Evolutionary conservation across 2,329 filamentous ascomycete genomes (phyloP).

Genomic region (Colletotrichum plurivorum): DNA sequence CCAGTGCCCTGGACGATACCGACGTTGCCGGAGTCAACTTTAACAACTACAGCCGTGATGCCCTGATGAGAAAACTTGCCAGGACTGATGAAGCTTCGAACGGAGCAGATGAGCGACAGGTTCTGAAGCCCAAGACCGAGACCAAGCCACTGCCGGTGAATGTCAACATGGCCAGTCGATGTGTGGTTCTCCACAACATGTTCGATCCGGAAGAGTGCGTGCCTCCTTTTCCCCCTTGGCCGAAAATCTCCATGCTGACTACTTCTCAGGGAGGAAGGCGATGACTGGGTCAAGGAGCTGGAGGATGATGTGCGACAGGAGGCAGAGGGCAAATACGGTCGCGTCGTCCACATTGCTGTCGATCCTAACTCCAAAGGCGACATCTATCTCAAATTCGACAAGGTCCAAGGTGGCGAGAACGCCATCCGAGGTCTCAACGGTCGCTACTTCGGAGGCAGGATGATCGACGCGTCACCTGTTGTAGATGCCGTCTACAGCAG

Average conservation of each 20-base stretch:
- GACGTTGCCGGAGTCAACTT: constrained; percentile 99
- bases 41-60: constrained; percentile 98
- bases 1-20: constrained; percentile 95
- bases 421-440: constrained; percentile 98
- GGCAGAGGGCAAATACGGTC: constrained; percentile 95
- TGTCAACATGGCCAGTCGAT: constrained; percentile 93
- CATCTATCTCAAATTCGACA: constrained; percentile 98
- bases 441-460: constrained; percentile 92
- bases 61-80: constrained; percentile 98
- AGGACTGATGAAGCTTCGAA: constrained; percentile 87
- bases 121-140: constrained; percentile 84
- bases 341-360: constrained; percentile 96
- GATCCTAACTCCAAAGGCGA: constrained; percentile 95
- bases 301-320: constrained; percentile 94
- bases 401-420: constrained; percentile 94
- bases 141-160: constrained; percentile 84
- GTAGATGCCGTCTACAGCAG: constrained; percentile 77
- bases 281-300: constrained; percentile 91
- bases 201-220: constrained; percentile 93
- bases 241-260: constrained; percentile 49
- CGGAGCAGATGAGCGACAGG: constrained; percentile 77
- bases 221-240: not conserved
- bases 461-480: constrained; percentile 95
- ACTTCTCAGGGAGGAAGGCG: constrained; percentile 80
- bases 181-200: constrained; percentile 95